Evolutionary conservation across 169 alveolate genomes (phyloP).

Genomic region (Plasmodium billcollinsi): DNA sequence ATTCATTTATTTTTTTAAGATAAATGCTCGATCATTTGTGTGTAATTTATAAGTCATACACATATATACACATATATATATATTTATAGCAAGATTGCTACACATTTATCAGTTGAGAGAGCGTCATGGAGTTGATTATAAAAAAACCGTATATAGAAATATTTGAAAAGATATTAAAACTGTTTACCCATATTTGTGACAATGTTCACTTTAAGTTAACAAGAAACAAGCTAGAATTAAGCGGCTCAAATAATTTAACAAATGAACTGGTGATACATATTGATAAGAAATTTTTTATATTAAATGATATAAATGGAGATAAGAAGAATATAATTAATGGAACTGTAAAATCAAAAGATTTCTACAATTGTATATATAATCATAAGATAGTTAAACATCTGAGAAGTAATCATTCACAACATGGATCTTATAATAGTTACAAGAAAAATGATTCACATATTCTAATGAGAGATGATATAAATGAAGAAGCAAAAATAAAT

Average conservation of each 20-base stretch:
- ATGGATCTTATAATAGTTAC: not conserved
- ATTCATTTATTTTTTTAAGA: too few species aligned
- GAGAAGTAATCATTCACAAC: conserved; percentile 4
- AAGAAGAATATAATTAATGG: conserved; percentile 22
- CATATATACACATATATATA: conserved; percentile 9
- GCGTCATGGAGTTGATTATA: conserved; percentile 56
- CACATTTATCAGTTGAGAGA: too few species aligned
- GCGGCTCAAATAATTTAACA: conserved; percentile 43
- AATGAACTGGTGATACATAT: conserved; percentile 42
- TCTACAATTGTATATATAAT: conserved; percentile 57
- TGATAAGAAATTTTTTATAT: conserved; percentile 38
- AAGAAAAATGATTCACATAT: not conserved
- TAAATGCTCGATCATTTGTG: too few species aligned
- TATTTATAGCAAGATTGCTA: too few species aligned
- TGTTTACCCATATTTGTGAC: conserved; percentile 43
- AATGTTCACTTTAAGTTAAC: conserved; percentile 46
- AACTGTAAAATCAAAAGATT: conserved; percentile 51
- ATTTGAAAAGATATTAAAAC: conserved; percentile 58
- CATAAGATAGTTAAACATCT: conserved; percentile 30
- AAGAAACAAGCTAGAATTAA: conserved; percentile 30
- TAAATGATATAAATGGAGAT: conserved; percentile 18
- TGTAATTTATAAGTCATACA: not conserved
- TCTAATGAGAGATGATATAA: not conserved
- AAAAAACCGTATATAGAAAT: conserved; percentile 61
- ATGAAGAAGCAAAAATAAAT: not conserved